Conservation (phyloP, 305 asterid genomes). For the Fraxinus dipetala region DNA sequence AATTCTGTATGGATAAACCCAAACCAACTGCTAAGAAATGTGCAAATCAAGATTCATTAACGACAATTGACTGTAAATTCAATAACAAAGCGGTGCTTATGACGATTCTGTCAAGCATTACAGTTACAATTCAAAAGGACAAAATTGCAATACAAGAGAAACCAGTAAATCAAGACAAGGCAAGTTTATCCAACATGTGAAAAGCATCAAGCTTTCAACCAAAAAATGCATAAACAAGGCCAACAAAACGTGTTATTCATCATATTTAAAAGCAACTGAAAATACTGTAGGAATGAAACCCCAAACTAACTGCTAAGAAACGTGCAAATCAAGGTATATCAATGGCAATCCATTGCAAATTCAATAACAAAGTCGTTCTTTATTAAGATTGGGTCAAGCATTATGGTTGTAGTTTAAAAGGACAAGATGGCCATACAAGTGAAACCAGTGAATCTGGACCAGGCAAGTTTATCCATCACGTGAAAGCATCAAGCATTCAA, state of each 20-base stretch:
- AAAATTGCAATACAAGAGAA: slow-evolving; percentile 5
- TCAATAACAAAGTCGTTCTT: slow-evolving; percentile 12
- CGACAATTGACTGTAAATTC: slow-evolving; percentile 16
- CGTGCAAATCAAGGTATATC: slow-evolving; percentile 17
- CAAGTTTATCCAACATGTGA: background rate
- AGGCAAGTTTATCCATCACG: background rate
- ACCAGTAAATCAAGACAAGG: background rate
- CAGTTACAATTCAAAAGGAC: slow-evolving; percentile 17
- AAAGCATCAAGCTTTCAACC: background rate
- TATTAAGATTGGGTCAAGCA: slow-evolving; percentile 20
- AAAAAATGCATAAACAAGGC: background rate
- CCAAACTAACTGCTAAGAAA: slow-evolving; percentile 20
- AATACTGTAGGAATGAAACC: slow-evolving; percentile 7
- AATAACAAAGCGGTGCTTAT: slow-evolving; percentile 14
- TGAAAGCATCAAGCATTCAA: background rate
- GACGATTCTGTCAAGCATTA: slow-evolving; percentile 14
- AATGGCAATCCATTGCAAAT: slow-evolving; percentile 17
- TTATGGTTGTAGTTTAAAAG: slow-evolving; percentile 14
- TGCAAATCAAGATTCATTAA: slow-evolving; percentile 18
- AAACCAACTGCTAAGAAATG: slow-evolving; percentile 22
- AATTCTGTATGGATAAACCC: slow-evolving; percentile 13
- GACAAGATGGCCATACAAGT: slow-evolving; percentile 3
- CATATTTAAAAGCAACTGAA: slow-evolving; percentile 13
- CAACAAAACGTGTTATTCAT: slow-evolving; percentile 12
- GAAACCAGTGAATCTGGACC: background rate